phyloP scores from a whole-genome alignment of 345 rosid genomes.

The Melaleuca alternifolia region DNA sequence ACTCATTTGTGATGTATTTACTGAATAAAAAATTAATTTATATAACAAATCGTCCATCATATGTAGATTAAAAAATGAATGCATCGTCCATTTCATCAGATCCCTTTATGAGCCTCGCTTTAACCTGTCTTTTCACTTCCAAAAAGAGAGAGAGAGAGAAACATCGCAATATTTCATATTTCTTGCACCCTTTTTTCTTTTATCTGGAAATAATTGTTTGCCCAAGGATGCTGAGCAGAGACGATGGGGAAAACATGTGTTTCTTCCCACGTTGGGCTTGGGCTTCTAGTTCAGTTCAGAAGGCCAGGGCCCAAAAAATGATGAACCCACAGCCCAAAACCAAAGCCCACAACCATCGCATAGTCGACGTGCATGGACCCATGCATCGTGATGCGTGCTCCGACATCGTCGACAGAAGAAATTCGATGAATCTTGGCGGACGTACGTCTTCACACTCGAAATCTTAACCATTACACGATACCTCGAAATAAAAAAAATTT shows the following conservation, averaged over 20 bases:
- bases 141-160: background rate
- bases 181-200: background rate
- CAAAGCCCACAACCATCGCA: background rate
- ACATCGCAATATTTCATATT: fast-evolving
- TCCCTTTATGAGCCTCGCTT: too few relatives aligned
- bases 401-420: background rate
- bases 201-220: background rate
- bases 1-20: too few relatives aligned
- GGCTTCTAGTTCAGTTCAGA: background rate
- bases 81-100: too few relatives aligned
- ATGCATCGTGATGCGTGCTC: too few relatives aligned
- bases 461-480: background rate
- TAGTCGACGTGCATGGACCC: background rate
- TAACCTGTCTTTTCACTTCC: too few relatives aligned
- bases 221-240: background rate
- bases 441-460: background rate
- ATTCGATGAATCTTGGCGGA: background rate
- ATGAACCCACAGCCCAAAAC: background rate
- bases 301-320: background rate
- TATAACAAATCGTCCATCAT: too few relatives aligned
- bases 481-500: background rate
- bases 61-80: too few relatives aligned
- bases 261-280: background rate
- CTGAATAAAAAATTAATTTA: too few relatives aligned
- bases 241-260: background rate